phyloP scores from a whole-genome alignment of 345 rosid genomes.

The Abelmoschus esculentus region DNA sequence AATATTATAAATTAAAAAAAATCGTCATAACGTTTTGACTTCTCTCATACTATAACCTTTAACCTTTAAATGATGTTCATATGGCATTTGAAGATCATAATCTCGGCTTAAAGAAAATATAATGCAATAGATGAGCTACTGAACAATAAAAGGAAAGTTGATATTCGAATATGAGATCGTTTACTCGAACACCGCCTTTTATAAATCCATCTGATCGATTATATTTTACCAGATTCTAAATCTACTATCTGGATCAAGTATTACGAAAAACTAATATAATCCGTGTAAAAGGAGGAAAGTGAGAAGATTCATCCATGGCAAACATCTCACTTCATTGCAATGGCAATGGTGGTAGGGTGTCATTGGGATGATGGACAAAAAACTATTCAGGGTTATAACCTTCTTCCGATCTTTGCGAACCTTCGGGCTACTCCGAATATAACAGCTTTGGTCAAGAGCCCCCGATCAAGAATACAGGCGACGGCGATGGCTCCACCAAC shows the following conservation, averaged over 20 bases:
- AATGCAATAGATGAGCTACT: background rate
- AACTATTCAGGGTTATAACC: constrained; percentile 33
- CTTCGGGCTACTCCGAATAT: constrained; percentile 90
- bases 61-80: background rate
- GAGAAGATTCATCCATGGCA: constrained; percentile 1
- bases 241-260: background rate
- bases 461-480: constrained; percentile 79
- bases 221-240: background rate
- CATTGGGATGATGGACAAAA: constrained; percentile 4
- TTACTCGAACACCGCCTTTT: constrained; percentile 6
- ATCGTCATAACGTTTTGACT: too few species aligned
- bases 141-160: background rate
- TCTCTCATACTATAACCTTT: too few species aligned
- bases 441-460: constrained; percentile 84
- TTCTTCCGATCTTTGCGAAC: constrained; percentile 72
- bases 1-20: too few species aligned
- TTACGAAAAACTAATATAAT: background rate
- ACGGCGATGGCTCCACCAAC: constrained; percentile 90
- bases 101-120: background rate
- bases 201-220: constrained; percentile 11
- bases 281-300: background rate
- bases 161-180: constrained; percentile 13
- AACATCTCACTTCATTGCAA: constrained; percentile 12
- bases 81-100: background rate
- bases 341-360: constrained; percentile 3